Percentiles rank a stretch among this genome's conserved stretches.
phyloP scores from a whole-genome alignment of 192 early-diverging fungal species.

The Haplosporangium gracile region DNA sequence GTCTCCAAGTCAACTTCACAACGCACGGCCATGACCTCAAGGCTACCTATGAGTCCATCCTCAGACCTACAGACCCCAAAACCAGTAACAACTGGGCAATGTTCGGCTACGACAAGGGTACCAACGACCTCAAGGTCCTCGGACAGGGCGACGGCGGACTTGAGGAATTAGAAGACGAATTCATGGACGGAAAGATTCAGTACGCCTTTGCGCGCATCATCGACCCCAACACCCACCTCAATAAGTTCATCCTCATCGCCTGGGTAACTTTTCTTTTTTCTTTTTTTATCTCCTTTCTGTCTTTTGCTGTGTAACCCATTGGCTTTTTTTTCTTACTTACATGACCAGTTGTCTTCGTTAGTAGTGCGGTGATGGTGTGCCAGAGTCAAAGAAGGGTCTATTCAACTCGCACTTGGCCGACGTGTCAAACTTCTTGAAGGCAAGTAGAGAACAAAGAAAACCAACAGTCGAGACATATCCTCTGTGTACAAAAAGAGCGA shows the following conservation, averaged over 20 bases:
- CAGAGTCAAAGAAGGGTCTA: slow-evolving; percentile 87
- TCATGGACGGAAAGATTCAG: slow-evolving; percentile 88
- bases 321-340: neutral
- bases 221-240: slow-evolving; percentile 88
- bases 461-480: neutral
- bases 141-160: slow-evolving; percentile 76
- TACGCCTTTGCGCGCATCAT: slow-evolving; percentile 85
- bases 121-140: slow-evolving; percentile 71
- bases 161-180: slow-evolving; percentile 90
- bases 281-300: neutral
- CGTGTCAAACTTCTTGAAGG: slow-evolving; percentile 81
- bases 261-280: slow-evolving; percentile 72
- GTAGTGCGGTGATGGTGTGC: slow-evolving; percentile 93
- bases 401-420: slow-evolving; percentile 87
- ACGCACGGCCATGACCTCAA: slow-evolving; percentile 71
- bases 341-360: neutral
- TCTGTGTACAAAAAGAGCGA: neutral
- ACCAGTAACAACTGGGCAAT: slow-evolving; percentile 72
- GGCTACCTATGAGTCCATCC: slow-evolving; percentile 72
- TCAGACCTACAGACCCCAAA: slow-evolving; percentile 57
- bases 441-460: slow-evolving; percentile 31
- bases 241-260: slow-evolving; percentile 91
- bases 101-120: slow-evolving; percentile 78
- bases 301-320: neutral
- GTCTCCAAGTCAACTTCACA: slow-evolving; percentile 71